Base-by-base conservation (phyloP, 179 eudicot species). In the Beta macrorhiza region DNA sequence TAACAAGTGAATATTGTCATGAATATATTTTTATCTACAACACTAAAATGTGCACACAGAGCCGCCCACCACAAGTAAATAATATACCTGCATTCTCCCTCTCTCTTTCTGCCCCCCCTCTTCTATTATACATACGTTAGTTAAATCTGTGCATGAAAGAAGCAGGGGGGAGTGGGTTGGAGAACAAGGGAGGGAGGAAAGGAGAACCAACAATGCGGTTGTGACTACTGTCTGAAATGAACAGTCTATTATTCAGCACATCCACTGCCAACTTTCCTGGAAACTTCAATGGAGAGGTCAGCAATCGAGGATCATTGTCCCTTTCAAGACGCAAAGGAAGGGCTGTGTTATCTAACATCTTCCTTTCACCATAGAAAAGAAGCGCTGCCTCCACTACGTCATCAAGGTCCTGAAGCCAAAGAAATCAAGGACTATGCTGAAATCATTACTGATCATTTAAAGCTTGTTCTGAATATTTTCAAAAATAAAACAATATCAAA, bases 141-240 rank as follows among this genome's bases (percentile, higher is more conserved):
- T 77, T 22, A 20, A 37, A 49, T n/a, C 32, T 25, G 53, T 78
- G 69, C 44, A 56, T 75, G 74, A 67, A 76, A 78, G 75, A 71
- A 74, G 64, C 58, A 49, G 17, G 76, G 76, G 45, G 29, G 6
- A 22, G 15, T 14, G 62, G 59, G 32, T 52, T 22, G 69, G 85
- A 70, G 80, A 79, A 77, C 67, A 83, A 73, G 81, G 63, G 72
- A 42, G 47, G 52, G 22, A n/a, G 16, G 59, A 62, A 75, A 57
- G 56, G 67, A 85, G 86, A 86, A 80, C 93, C 64, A 81, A 96
- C 99, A 78, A 96, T 93, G 65, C 99, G 93, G 83, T 96, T 96
- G 84, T 96, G 99, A 83, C 87, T 94, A 85, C 99, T 96, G 92
- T 96, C 99, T 69, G 99, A 94, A 78, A 96, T 96, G 89, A 96